These are phyloP conservation scores for Delphinella strobiligena DNA, from an alignment of 2,329 filamentous ascomycete species.

Conservation along the genomic window DNA sequence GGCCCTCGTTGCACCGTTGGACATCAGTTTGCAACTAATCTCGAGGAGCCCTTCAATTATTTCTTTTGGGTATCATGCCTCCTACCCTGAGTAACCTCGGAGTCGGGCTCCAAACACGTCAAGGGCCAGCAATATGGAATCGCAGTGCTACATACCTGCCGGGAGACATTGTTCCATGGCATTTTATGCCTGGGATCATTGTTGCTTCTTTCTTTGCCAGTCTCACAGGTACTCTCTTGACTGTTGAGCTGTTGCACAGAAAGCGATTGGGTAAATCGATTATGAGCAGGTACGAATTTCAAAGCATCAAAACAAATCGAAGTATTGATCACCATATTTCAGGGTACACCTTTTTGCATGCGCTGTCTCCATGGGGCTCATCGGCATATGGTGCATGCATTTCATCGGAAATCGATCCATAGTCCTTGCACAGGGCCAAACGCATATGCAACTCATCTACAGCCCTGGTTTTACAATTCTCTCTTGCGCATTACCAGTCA, in stretches of 20 bases:
- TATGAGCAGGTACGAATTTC: slow-evolving; percentile 52
- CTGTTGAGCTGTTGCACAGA: slow-evolving; percentile 69
- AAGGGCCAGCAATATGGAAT: not conserved
- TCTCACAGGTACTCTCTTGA: slow-evolving; percentile 63
- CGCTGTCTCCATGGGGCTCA: slow-evolving; percentile 32
- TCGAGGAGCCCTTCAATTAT: too few species aligned
- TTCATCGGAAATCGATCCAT: slow-evolving; percentile 76
- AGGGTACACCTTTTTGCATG: slow-evolving; percentile 31
- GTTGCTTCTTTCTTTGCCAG: slow-evolving; percentile 59
- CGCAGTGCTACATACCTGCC: slow-evolving; percentile 15
- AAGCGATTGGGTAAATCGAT: slow-evolving; percentile 56
- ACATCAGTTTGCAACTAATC: too few species aligned
- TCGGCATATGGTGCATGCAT: slow-evolving; percentile 51
- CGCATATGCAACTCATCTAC: slow-evolving; percentile 60
- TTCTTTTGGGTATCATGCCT: too few species aligned
- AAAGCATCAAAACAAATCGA: not conserved
- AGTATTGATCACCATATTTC: slow-evolving; percentile 1
- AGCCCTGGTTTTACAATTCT: slow-evolving; percentile 58
- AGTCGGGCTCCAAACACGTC: not conserved
- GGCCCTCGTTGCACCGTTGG: too few species aligned
- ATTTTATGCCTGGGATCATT: slow-evolving; percentile 47
- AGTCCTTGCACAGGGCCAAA: slow-evolving; percentile 50
- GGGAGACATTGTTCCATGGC: slow-evolving; percentile 26
- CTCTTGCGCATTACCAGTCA: slow-evolving; percentile 69
- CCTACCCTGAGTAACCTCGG: not conserved